These are phyloP conservation scores for Stemphylium beticola DNA, from an alignment of 2,329 filamentous ascomycete species.

Conservation along the genomic window DNA sequence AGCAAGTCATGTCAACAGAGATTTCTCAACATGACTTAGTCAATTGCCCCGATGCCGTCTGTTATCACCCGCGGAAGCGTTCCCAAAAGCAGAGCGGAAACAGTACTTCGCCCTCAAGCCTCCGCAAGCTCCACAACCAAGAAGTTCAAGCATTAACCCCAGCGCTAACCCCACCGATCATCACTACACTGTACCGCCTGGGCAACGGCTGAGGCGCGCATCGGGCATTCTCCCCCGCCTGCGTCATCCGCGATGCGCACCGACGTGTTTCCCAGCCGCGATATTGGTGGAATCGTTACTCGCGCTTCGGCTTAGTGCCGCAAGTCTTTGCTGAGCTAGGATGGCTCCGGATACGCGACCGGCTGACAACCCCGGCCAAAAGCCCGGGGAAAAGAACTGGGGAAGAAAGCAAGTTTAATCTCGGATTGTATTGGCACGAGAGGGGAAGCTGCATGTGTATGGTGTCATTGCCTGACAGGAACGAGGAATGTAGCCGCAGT, in stretches of 20 bases:
- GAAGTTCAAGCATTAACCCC: slow-evolving; percentile 12
- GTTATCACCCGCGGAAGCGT: slow-evolving; percentile 11
- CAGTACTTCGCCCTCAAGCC: slow-evolving; percentile 16
- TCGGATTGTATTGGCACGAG: slow-evolving; percentile 21
- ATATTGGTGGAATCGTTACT: slow-evolving; percentile 11
- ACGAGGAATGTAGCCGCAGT: slow-evolving; percentile 2
- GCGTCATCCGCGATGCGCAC: slow-evolving; percentile 10
- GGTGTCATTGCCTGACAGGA: slow-evolving; percentile 16
- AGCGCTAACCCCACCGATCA: slow-evolving; percentile 27
- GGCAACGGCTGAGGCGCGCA: slow-evolving; percentile 21
- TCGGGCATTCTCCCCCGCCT: slow-evolving; percentile 12
- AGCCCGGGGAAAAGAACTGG: background rate
- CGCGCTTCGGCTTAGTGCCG: background rate
- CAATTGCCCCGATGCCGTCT: slow-evolving; percentile 9
- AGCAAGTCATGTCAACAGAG: background rate
- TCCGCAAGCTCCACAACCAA: slow-evolving; percentile 17
- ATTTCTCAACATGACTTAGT: background rate
- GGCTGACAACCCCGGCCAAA: background rate
- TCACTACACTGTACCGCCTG: slow-evolving; percentile 1
- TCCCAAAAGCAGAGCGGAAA: slow-evolving; percentile 19
- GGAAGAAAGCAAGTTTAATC: background rate
- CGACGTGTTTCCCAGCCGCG: background rate
- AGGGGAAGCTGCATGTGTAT: slow-evolving; percentile 1
- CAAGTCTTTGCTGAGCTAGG: no score
- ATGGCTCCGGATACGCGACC: background rate